A percentile compares a stretch with the other conserved stretches of the same genome.
These are phyloP conservation scores for Trichoderma breve DNA, from an alignment of 2,329 filamentous ascomycete genomes.

Conservation along the genomic window DNA sequence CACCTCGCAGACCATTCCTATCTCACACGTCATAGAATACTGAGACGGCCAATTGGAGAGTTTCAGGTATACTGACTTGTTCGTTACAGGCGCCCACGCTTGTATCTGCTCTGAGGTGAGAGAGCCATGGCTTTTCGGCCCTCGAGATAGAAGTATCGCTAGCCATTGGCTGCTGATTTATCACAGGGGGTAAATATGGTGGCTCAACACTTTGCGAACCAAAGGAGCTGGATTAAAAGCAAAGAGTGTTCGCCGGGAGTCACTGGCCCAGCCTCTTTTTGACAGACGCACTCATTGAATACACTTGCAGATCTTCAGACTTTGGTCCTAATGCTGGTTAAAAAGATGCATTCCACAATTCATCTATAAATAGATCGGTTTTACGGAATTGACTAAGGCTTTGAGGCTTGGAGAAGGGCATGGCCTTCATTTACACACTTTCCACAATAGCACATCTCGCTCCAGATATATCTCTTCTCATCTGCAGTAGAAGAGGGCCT, in stretches of 20 bases:
- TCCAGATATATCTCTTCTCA: neutral
- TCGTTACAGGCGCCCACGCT: neutral
- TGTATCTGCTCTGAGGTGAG: neutral
- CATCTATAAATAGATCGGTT: neutral
- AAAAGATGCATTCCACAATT: neutral
- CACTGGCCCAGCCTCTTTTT: neutral
- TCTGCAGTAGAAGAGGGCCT: neutral
- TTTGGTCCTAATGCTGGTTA: neutral
- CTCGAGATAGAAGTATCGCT: neutral
- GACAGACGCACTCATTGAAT: neutral
- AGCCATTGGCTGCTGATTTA: neutral
- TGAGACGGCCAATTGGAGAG: neutral
- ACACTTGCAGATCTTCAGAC: neutral
- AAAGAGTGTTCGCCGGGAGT: neutral
- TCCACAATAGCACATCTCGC: neutral
- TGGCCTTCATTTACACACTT: neutral
- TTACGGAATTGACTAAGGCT: neutral
- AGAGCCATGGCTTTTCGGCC: neutral
- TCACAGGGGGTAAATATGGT: neutral
- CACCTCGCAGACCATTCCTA: neutral
- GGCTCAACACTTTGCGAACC: neutral
- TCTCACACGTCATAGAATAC: neutral
- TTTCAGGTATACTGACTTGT: neutral
- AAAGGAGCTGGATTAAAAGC: neutral
- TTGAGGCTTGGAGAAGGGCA: neutral